These are phyloP conservation scores for Afroboletus lepidellus DNA, from an alignment of 1,284 basidiomycete species.

Conservation along the genomic window DNA sequence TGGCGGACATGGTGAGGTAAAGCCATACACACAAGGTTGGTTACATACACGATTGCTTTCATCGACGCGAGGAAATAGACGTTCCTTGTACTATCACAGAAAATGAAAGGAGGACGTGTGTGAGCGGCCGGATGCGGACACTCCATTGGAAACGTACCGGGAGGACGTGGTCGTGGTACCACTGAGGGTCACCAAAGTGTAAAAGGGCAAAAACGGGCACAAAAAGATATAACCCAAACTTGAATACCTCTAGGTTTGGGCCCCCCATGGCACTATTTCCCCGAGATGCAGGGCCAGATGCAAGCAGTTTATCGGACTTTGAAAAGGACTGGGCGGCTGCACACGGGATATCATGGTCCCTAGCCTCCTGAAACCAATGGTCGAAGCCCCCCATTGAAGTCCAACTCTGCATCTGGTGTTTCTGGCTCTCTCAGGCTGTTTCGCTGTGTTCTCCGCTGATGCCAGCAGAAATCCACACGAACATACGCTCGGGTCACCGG, in stretches of 20 bases:
- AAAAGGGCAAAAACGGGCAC: constrained; percentile 83
- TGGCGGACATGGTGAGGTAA: too few relatives aligned
- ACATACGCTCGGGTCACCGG: constrained; percentile 36
- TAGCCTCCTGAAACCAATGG: background rate
- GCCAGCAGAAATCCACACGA: constrained; percentile 26
- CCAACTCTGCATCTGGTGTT: constrained; percentile 40
- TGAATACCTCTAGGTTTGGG: constrained; percentile 83
- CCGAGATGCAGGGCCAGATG: too few relatives aligned
- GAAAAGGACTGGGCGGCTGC: too few relatives aligned
- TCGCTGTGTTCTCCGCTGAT: background rate
- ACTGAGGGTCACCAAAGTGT: constrained; percentile 87
- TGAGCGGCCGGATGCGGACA: background rate
- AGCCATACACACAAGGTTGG: constrained; percentile 1
- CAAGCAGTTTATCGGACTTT: too few relatives aligned
- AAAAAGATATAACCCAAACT: constrained; percentile 86
- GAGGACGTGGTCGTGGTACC: constrained; percentile 79
- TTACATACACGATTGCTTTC: constrained; percentile 50
- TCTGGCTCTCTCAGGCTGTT: constrained; percentile 39
- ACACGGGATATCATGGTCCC: too few relatives aligned
- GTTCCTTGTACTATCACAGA: constrained; percentile 63
- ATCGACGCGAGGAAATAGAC: constrained; percentile 63
- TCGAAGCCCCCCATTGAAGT: constrained; percentile 12
- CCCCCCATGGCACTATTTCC: constrained; percentile 81
- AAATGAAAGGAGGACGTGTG: background rate
- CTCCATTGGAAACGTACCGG: constrained; percentile 59